phyloP scores from a whole-genome alignment of 495 filamentous ascomycete genomes.

The Staphylotrichum tortipilum region DNA sequence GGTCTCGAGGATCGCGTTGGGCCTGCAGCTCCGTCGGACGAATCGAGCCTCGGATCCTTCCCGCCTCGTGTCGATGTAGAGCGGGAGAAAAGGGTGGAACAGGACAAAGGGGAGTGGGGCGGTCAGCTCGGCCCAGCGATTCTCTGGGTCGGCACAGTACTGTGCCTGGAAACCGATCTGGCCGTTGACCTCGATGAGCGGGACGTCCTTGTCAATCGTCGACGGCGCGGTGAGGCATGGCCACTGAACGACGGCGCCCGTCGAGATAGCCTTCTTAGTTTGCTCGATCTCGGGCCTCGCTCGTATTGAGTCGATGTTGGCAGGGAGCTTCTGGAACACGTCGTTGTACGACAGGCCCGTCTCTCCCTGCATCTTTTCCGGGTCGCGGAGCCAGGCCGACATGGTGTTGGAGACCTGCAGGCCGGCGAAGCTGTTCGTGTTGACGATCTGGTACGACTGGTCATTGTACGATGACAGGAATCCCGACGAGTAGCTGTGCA shows the following conservation, averaged over 20 bases:
- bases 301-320: conserved; percentile 30
- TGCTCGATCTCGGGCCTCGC: conserved; percentile 29
- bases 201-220: conserved; percentile 52
- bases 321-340: conserved; percentile 40
- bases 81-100: conserved; percentile 69
- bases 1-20: conserved; percentile 75
- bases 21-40: conserved; percentile 76
- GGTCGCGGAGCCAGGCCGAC: conserved; percentile 63
- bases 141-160: conserved; percentile 62
- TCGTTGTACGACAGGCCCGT: conserved; percentile 36
- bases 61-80: conserved; percentile 83
- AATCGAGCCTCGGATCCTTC: conserved; percentile 81
- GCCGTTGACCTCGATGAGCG: conserved; percentile 81
- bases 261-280: conserved; percentile 37
- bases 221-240: conserved; percentile 56
- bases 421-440: conserved; percentile 59
- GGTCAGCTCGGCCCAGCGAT: conserved; percentile 65
- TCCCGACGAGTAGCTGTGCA: conserved; percentile 59
- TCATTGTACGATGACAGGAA: conserved; percentile 65
- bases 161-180: conserved; percentile 70
- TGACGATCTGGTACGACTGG: conserved; percentile 47
- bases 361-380: conserved; percentile 39
- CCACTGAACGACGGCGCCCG: conserved; percentile 48
- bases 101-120: conserved; percentile 81
- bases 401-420: conserved; percentile 59